Evolutionary conservation across 345 rosid genomes (phyloP).

Genomic region (Lumnitzera racemosa): DNA sequence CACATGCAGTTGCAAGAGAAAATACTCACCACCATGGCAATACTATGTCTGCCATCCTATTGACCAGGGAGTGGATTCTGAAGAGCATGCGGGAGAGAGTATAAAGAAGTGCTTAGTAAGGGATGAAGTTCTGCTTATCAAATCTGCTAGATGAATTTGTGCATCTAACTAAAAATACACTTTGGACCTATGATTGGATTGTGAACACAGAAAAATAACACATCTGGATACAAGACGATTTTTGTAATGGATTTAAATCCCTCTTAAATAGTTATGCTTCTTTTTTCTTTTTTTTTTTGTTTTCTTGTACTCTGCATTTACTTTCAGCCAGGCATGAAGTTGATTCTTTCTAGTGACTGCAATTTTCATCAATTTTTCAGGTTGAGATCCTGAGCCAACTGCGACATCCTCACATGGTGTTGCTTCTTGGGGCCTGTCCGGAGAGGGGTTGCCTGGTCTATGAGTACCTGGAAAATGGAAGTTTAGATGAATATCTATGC

Average conservation of each 20-base stretch:
- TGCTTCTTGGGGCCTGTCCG: slow-evolving; percentile 89
- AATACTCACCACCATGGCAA: no score
- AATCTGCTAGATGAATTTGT: background rate
- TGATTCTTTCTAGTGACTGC: background rate
- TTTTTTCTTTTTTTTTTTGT: no score
- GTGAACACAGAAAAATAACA: no score
- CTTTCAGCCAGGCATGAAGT: background rate
- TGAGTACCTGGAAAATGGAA: slow-evolving; percentile 84
- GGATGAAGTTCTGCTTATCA: background rate
- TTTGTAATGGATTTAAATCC: background rate
- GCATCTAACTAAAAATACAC: no score
- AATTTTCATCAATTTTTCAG: slow-evolving; percentile 27
- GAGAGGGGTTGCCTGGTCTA: slow-evolving; percentile 71
- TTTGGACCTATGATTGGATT: no score
- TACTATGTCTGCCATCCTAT: no score
- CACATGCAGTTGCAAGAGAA: no score
- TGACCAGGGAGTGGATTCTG: no score
- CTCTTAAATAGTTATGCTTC: background rate
- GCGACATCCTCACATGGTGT: slow-evolving; percentile 67
- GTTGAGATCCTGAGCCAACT: slow-evolving; percentile 81
- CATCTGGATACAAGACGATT: background rate
- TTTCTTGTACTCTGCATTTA: background rate
- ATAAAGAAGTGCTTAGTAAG: no score
- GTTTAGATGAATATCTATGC: slow-evolving; percentile 54
- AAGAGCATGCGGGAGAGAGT: no score